Evolutionary conservation across 768 basidiomycete species (phyloP), one percentile per base, ranked within the genome.

Genomic region (Austroboletus festivus): DNA sequence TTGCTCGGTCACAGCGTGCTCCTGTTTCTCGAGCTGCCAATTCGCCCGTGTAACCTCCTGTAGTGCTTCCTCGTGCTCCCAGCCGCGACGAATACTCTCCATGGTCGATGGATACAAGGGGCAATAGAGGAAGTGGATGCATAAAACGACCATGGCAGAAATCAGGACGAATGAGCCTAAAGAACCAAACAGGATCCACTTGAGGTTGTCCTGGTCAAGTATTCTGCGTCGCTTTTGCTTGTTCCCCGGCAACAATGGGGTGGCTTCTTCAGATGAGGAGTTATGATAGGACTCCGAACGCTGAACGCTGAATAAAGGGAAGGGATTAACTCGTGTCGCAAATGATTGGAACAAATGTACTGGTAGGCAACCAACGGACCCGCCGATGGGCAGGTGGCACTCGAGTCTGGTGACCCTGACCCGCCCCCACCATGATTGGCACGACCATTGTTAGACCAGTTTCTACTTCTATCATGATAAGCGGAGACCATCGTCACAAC

Each of bases 41-140:
- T 40, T 15, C 30, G 55, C 47, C 5, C 0, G 49, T 2, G 24
- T 1, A n/a, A 47, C 3, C 1, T 28, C 18, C 6, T 59, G 42
- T 1, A 38, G n/a, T 6, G n/a, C 35, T 1, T 8, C 45, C 19
- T 45, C 57, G 3, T 28, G 47, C 20, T 45, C 33, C 57, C 57
- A 58, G 9, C 13, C 42, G 6, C 20, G 53, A n/a, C 57, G 50
- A 18, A 55, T 37, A 19, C 19, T 16, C 3, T 15, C 5, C 57
- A 49, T 59, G 3, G 39, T 22, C 13, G 9, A 44, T 3, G 57
- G 53, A 19, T 52, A 59, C 19, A 52, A 12, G 1, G 57, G 53
- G 19, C 52, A 58, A 35, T 42, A 34, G 15, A 0, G 2, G 23
- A 55, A 42, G 37, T 58, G 57, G 33, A 49, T 8, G 38, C 1